Evolutionary conservation across 2,329 filamentous ascomycete genomes (phyloP), one percentile per base, ranked within the genome.

Genomic region (Whalleya microplaca): DNA sequence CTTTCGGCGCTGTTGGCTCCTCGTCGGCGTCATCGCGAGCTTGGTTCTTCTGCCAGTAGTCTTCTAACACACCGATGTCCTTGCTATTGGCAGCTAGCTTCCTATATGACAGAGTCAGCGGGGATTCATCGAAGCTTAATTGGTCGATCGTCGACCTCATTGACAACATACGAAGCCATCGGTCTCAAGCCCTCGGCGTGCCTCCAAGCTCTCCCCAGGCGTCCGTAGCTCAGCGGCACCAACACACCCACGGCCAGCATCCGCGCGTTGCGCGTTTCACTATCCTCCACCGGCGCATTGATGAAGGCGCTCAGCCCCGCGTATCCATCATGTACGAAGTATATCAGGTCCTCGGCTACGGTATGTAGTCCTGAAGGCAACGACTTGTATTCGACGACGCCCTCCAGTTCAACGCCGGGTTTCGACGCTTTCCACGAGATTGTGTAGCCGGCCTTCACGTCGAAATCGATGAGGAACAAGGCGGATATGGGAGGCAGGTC

Each of bases 351-450:
- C 64, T 93, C 86, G 29, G 88, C 80, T 19, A 98, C 91, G 55
- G 91, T 90, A 75, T 99, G 95, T 48, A 97, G 76, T 21, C 95
- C 95, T 0, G 94, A 98, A 2, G 95, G 95, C 45, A 99, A 82
- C 59, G 92, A 96, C 76, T 97, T 98, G 83, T 92, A 99, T 76
- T 99, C 95, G 68, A 97, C 92, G 21, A 90, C 86, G 53, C 92
- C 92, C 65, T 96, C 91, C 47, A 98, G 83, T 74, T 84, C 81
- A 76, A 94, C 82, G 47, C 85, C 87, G 14, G 86, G 80, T 1
- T 85, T 76, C 12, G 88, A 85, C 64, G 85, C 86, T 73, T 96
- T 92, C 95, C 95, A 98, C 37, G 86, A 85, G 70, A 98, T 89
- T 45, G 92, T 96, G 75, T 88, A 96, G 78, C 92, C 92, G 68